Percentiles rank a stretch among this genome's conserved stretches.
Evolutionary conservation across 2,329 filamentous ascomycete genomes (phyloP).

Genomic region (Penicillium oxalicum): DNA sequence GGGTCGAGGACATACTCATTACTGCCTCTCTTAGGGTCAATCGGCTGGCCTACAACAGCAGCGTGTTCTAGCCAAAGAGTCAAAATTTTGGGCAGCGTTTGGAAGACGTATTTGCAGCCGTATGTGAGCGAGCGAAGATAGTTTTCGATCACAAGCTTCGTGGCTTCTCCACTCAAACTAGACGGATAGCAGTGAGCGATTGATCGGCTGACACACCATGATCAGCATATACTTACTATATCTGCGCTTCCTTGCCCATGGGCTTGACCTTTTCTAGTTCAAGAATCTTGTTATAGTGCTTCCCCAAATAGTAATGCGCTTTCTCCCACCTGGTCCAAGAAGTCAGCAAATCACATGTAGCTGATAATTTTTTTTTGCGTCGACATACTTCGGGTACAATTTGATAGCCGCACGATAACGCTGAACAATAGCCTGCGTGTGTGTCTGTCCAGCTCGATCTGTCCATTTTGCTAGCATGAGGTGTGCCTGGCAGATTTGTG

Average conservation of each 20-base stretch:
- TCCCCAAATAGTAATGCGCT: conserved; percentile 92
- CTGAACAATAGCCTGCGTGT: conserved; percentile 68
- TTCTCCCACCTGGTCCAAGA: conserved; percentile 70
- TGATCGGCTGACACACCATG: neutral
- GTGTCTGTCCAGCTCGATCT: conserved; percentile 87
- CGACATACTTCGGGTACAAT: conserved; percentile 25
- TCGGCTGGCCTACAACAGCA: conserved; percentile 60
- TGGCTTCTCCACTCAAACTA: conserved; percentile 69
- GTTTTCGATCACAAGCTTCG: conserved; percentile 87
- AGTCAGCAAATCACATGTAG: neutral
- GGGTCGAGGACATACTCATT: conserved; percentile 32
- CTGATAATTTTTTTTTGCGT: conserved; percentile 17
- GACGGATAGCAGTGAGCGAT: conserved; percentile 22
- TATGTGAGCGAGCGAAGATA: conserved; percentile 80
- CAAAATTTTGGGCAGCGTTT: conserved; percentile 83
- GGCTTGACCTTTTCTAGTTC: conserved; percentile 80
- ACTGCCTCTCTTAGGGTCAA: conserved; percentile 47
- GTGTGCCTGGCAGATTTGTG: conserved; percentile 54
- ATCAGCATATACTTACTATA: conserved; percentile 43
- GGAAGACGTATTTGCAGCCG: conserved; percentile 92
- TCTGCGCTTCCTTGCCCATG: conserved; percentile 68
- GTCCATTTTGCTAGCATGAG: conserved; percentile 94
- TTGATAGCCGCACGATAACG: conserved; percentile 72
- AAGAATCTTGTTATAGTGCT: conserved; percentile 93
- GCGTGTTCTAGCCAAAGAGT: conserved; percentile 94